These are phyloP conservation scores for Apium graveolens DNA, from an alignment of 129 eudicot species.

Conservation along the genomic window DNA sequence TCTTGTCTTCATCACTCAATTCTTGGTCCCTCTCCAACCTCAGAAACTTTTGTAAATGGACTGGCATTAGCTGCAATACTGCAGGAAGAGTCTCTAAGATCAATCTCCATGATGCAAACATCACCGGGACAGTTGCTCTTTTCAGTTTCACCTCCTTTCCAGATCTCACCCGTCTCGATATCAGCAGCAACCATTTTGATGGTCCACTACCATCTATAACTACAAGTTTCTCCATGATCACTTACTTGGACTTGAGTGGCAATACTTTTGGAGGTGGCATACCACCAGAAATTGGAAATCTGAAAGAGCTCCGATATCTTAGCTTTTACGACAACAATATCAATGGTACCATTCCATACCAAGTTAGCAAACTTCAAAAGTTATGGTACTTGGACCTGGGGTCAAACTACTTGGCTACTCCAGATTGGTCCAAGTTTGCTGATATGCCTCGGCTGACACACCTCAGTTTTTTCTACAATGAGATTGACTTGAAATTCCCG, in stretches of 20 bases:
- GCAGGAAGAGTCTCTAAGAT: slow-evolving; percentile 35
- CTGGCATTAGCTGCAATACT: slow-evolving; percentile 48
- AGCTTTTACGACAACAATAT: slow-evolving; percentile 40
- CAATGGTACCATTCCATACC: slow-evolving; percentile 52
- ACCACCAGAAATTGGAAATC: slow-evolving; percentile 50
- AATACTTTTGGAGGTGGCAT: slow-evolving; percentile 36
- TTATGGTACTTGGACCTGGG: slow-evolving; percentile 58
- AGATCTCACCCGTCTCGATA: slow-evolving; percentile 46
- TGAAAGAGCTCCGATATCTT: slow-evolving; percentile 31
- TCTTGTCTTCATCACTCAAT: slow-evolving; percentile 38
- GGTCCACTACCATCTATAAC: slow-evolving; percentile 57
- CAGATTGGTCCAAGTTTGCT: slow-evolving; percentile 55
- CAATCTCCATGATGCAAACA: slow-evolving; percentile 30
- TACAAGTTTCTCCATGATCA: slow-evolving; percentile 46
- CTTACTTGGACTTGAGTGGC: slow-evolving; percentile 52
- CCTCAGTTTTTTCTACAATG: slow-evolving; percentile 41
- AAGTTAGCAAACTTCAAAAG: slow-evolving; percentile 48
- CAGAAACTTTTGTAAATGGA: slow-evolving; percentile 66
- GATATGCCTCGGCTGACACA: slow-evolving; percentile 52
- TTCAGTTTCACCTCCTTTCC: slow-evolving; percentile 52
- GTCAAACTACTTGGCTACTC: slow-evolving; percentile 49
- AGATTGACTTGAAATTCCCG: slow-evolving; percentile 46
- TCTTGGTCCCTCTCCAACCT: slow-evolving; percentile 59
- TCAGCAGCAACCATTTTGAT: slow-evolving; percentile 30
- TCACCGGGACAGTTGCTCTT: slow-evolving; percentile 39